Evolutionary conservation across 257 asterid species (phyloP).

Genomic region (Solanum pimpinellifolium): DNA sequence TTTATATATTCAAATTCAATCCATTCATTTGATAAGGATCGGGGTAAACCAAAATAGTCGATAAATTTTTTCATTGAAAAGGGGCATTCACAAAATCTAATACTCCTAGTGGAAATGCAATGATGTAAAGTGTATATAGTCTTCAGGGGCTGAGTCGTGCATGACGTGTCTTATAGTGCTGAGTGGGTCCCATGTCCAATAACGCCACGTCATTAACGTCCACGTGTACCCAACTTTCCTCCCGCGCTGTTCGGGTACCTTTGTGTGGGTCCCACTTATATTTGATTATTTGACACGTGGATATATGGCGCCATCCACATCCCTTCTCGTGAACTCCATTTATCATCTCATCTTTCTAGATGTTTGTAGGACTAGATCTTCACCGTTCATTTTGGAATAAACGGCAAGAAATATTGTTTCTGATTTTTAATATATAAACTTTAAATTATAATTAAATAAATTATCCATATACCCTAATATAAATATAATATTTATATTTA

Average conservation of each 20-base stretch:
- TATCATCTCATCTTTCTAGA: not conserved
- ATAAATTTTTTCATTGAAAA: not conserved
- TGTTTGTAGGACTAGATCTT: not conserved
- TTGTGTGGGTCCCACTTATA: slow-evolving; percentile 1
- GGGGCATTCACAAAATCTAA: not conserved
- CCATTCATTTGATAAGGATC: no score
- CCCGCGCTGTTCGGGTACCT: slow-evolving; percentile 27
- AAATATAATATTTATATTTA: not conserved
- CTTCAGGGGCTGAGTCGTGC: not conserved
- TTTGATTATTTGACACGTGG: slow-evolving; percentile 14
- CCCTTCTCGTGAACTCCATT: slow-evolving; percentile 1
- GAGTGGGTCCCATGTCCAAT: not conserved
- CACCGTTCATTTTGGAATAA: not conserved
- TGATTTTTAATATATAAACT: not conserved
- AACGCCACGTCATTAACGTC: slow-evolving; percentile 3
- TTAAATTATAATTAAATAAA: not conserved
- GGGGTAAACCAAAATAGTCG: not conserved
- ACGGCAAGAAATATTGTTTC: not conserved
- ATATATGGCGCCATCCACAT: slow-evolving; percentile 22
- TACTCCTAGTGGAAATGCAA: not conserved
- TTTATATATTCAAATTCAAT: no score
- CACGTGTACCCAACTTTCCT: slow-evolving; percentile 10
- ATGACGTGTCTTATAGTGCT: slow-evolving; percentile 15
- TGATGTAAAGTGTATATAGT: not conserved
- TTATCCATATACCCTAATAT: no score